These are phyloP conservation scores for Whalleya microplaca DNA, from an alignment of 2,329 filamentous ascomycete genomes.

Conservation along the genomic window DNA sequence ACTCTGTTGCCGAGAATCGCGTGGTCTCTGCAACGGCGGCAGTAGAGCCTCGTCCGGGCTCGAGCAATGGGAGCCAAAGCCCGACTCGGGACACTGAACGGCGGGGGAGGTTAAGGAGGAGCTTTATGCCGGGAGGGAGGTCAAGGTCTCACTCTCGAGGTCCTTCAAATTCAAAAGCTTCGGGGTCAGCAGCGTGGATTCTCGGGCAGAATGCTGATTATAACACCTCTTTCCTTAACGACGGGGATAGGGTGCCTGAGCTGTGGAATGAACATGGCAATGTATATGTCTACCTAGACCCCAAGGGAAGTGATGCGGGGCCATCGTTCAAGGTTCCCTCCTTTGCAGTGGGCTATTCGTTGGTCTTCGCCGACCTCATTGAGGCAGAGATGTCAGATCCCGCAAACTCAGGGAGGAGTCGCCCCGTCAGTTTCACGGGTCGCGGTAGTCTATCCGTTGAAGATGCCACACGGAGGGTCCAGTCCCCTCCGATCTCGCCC, in stretches of 20 bases:
- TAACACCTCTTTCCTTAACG: slow-evolving; percentile 54
- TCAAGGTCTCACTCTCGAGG: slow-evolving; percentile 56
- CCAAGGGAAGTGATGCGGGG: slow-evolving; percentile 51
- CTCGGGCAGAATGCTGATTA: slow-evolving; percentile 60
- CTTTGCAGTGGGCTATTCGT: slow-evolving; percentile 57
- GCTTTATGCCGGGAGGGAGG: slow-evolving; percentile 57
- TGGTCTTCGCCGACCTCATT: slow-evolving; percentile 57
- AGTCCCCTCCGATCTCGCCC: slow-evolving; percentile 43
- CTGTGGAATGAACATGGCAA: slow-evolving; percentile 66
- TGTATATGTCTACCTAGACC: slow-evolving; percentile 61
- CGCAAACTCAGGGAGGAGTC: slow-evolving; percentile 36
- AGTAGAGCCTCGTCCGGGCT: slow-evolving; percentile 36
- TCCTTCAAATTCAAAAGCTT: slow-evolving; percentile 27
- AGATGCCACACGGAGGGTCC: slow-evolving; percentile 49
- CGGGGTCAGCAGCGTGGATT: slow-evolving; percentile 54
- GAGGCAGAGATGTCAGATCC: slow-evolving; percentile 46
- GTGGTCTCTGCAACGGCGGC: slow-evolving; percentile 34
- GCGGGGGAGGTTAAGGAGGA: slow-evolving; percentile 52
- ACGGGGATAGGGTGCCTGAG: slow-evolving; percentile 65
- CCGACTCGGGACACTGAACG: slow-evolving; percentile 41
- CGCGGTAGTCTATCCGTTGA: slow-evolving; percentile 52
- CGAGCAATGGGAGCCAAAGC: slow-evolving; percentile 48
- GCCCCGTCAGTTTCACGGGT: slow-evolving; percentile 51
- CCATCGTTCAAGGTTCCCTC: slow-evolving; percentile 65
- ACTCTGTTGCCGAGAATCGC: slow-evolving; percentile 36